Evolutionary conservation across 768 basidiomycete genomes (phyloP), one percentile per base, ranked within the genome.

Genomic region (Pholiota microspora): DNA sequence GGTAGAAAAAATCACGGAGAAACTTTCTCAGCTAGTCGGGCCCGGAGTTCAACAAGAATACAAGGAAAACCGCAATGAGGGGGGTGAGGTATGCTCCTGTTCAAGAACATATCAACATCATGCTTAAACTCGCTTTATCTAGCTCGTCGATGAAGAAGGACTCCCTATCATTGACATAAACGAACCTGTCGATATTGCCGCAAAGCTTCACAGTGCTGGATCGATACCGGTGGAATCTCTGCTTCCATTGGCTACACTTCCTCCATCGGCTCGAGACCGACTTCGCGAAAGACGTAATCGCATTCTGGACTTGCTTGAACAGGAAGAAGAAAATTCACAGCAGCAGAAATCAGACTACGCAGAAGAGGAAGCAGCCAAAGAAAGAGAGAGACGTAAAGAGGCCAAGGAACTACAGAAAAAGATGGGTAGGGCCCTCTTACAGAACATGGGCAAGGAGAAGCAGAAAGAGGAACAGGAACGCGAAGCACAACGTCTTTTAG

Each of bases 131-230:
- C 31, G 25, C 12, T 36, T 27, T 32, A 57, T 62, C 6, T 56
- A 91, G 89, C 73, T 86, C 49, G 61, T 86, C 35, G 88, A 88
- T 62, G 88, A 90, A 62, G 89, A 92, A 45, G 89, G 88, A 2
- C 78, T 89, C 34, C 89, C 89, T 9, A 86, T 92, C 57, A 75
- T 91, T 56, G 90, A 92, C 32, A 85, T 92, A 53, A 79, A 77
- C 27, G 90, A 92, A 63, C 83, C 82, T 36, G 62, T 78, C 18
- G 69, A 63, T 25, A 38, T 51, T 31, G 49, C 54, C 24, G 59
- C 60, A 35, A 51, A 59, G 24, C 45, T 54, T 13, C 58, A 51
- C n/a, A 56, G 55, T 9, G 51, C 56, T 25, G 53, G 34, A n/a
- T 65, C 64, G 9, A 49, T 59, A 23, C 64, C 64, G 23, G 58